phyloP scores from a whole-genome alignment of 148 eudicot species.

The Nepenthes mirabilis region DNA sequence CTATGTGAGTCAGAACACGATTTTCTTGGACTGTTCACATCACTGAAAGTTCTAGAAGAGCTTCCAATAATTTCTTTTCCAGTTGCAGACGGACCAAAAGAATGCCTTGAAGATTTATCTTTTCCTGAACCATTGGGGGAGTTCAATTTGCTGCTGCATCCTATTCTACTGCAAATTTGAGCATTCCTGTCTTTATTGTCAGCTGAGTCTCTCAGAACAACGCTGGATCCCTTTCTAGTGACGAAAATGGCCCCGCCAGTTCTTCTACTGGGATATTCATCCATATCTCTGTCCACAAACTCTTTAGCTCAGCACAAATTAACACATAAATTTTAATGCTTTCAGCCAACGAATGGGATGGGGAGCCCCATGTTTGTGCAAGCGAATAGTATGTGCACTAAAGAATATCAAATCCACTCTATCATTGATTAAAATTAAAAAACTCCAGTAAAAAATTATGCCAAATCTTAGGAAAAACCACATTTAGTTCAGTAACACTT shows the following conservation, averaged over 20 bases:
- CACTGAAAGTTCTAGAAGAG: constrained; percentile 24
- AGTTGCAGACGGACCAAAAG: constrained; percentile 25
- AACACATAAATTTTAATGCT: neutral
- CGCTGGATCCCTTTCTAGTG: constrained; percentile 31
- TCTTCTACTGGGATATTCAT: constrained; percentile 37
- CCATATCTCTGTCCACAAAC: constrained; percentile 18
- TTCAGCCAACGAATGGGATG: no score
- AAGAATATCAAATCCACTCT: no score
- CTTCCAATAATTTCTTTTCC: constrained; percentile 42
- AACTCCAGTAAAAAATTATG: no score
- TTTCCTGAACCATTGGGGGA: constrained; percentile 32
- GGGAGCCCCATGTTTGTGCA: no score
- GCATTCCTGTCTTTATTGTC: constrained; percentile 26
- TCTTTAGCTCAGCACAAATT: constrained; percentile 20
- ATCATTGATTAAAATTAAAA: no score
- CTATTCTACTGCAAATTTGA: constrained; percentile 59
- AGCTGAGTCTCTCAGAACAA: constrained; percentile 26
- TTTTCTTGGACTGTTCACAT: constrained; percentile 15
- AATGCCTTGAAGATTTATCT: constrained; percentile 23
- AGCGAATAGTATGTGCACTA: no score
- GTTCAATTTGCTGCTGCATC: constrained; percentile 60
- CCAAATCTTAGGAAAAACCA: no score
- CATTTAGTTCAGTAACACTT: no score
- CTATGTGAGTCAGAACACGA: constrained; percentile 17
- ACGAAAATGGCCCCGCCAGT: constrained; percentile 24